Base-by-base conservation (phyloP, 2,329 filamentous ascomycete genomes). In the Cladosporium sp. region DNA sequence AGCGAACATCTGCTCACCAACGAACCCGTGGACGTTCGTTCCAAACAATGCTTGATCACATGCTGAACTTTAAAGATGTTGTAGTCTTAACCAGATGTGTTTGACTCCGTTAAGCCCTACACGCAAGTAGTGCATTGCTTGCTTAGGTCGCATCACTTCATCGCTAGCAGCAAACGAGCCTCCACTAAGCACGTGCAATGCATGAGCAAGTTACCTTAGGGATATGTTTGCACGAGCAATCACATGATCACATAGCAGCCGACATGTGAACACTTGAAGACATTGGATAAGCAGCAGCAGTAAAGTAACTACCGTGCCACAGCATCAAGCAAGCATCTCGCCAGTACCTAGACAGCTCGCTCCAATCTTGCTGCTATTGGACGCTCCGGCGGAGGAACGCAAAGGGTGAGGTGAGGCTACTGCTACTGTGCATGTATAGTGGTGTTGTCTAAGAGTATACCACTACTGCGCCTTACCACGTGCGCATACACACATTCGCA, bases 351-450 rank as follows among this genome's bases (percentile, higher is more conserved):
- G 25, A n/a, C 58, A 36, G 34, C 34, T 63, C 60, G 60, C 49
- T 63, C 48, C 34, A 18, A 46, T 56, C 18, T 46, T 63, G 34
- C 60, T 63, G 49, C 60, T 56, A 56, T 56, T 28, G 60, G 60
- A 63, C 7, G 49, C 60, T 63, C 60, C 60, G 60, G 49, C 60
- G 60, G 60, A 63, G 59, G 60, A 54, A 43, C 60, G 48, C 34
- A 63, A 46, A 8, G n/a, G n/a, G 39, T 56, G 16, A 16, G 60
- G 49, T 43, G 48, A 63, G 49, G 60, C 60, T 56, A 7, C 60
- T 43, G 25, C 39, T 46, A 46, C 39, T 23, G 8, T 46, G 39
- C 39, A 21, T 16, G 30, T 49, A 57, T 57, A 57, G 54, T 57
- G 54, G 10, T 57, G 28, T 36, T 21, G 39, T 21, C 39, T 16